These are phyloP conservation scores for Colletotrichum sp. DNA, from an alignment of 2,329 filamentous ascomycete genomes.

Conservation along the genomic window DNA sequence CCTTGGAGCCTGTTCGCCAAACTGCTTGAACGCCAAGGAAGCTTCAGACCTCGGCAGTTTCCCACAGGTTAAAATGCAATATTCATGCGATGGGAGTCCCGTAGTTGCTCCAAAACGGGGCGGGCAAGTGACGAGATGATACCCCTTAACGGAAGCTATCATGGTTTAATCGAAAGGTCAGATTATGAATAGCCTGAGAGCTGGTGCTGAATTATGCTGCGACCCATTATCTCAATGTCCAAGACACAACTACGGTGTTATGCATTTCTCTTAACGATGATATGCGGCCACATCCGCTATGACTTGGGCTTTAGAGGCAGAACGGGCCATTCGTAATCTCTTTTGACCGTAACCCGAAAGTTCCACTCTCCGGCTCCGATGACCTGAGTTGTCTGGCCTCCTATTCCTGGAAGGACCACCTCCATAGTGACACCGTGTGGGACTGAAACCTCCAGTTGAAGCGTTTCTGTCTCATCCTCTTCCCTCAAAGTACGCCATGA, in stretches of 20 bases:
- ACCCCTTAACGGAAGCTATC: not conserved
- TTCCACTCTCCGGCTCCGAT: not conserved
- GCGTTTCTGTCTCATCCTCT: not conserved
- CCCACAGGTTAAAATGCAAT: not conserved
- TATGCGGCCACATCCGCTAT: not conserved
- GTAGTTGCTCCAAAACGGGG: not conserved
- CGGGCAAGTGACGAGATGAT: not conserved
- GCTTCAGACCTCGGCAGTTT: not conserved
- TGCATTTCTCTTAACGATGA: not conserved
- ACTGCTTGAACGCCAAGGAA: not conserved
- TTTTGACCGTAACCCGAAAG: not conserved
- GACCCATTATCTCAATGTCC: not conserved
- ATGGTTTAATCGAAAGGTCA: not conserved
- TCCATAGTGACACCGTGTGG: constrained; percentile 2
- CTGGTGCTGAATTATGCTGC: not conserved
- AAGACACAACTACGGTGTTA: not conserved
- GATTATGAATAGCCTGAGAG: not conserved
- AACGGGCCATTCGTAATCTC: constrained; percentile 4
- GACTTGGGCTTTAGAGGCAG: not conserved
- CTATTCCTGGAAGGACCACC: not conserved
- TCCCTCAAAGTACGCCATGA: not conserved
- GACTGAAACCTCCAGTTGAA: not conserved
- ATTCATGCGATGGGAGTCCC: not conserved
- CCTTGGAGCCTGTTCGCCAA: not conserved
- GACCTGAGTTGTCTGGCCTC: not conserved